These are phyloP conservation scores for Bruguiera gymnorhiza DNA, from an alignment of 345 rosid species.

Conservation along the genomic window DNA sequence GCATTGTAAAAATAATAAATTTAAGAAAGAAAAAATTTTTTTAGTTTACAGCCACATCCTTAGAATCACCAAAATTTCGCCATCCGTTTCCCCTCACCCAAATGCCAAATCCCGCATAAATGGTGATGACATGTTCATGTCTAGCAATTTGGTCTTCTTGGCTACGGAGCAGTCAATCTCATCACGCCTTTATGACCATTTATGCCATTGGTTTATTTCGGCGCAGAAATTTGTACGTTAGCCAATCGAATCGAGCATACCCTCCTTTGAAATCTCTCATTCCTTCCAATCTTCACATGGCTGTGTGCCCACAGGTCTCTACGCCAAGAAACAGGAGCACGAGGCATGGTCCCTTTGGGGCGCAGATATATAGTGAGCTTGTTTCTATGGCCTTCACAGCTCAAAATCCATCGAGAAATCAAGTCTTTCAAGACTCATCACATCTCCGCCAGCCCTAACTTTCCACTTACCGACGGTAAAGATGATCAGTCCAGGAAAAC, in stretches of 20 bases:
- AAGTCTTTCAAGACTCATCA: neutral
- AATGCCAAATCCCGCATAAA: neutral
- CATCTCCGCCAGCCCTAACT: neutral
- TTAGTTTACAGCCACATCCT: neutral
- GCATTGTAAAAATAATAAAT: too few species aligned
- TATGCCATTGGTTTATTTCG: neutral
- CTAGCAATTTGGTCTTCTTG: neutral
- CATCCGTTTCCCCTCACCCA: neutral
- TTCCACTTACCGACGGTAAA: neutral
- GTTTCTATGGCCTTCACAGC: neutral
- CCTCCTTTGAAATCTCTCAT: neutral
- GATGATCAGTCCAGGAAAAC: slow-evolving; percentile 8
- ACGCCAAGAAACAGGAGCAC: neutral
- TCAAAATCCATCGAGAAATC: neutral
- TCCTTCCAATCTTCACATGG: neutral
- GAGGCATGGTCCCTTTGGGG: neutral
- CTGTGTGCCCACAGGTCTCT: neutral
- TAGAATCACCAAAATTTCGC: neutral
- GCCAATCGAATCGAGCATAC: neutral
- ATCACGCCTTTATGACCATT: neutral
- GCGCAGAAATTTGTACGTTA: neutral
- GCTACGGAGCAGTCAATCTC: neutral
- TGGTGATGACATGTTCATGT: neutral
- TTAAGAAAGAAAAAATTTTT: too few species aligned
- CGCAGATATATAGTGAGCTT: neutral